These are phyloP conservation scores for Sugiyamaella japonica DNA, from an alignment of 1,139 yeast species.

Conservation along the genomic window DNA sequence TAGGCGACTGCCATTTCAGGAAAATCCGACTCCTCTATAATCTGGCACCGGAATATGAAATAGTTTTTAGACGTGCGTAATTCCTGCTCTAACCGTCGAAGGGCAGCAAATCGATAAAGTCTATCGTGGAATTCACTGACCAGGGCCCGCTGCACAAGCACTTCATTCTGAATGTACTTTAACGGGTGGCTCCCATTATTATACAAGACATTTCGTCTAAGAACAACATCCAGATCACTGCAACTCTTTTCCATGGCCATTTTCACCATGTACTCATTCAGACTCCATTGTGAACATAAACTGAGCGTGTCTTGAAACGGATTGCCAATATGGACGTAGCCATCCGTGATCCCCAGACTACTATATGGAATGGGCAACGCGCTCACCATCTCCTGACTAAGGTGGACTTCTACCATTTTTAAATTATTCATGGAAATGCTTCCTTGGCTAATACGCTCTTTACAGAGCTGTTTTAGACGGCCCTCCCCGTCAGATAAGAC, in stretches of 20 bases:
- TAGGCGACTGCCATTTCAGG: constrained; percentile 33
- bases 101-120: constrained; percentile 25
- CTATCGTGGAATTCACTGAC: constrained; percentile 20
- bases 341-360: constrained; percentile 30
- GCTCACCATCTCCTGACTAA: constrained; percentile 17
- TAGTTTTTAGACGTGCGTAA: constrained; percentile 24
- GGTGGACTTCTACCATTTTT: constrained; percentile 13
- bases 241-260: neutral
- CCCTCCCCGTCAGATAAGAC: neutral
- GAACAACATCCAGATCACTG: neutral
- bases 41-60: constrained; percentile 33
- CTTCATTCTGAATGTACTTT: neutral
- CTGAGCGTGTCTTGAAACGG: constrained; percentile 30
- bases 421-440: constrained; percentile 1
- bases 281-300: constrained; percentile 27
- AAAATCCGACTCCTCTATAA: constrained; percentile 26
- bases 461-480: neutral
- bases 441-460: constrained; percentile 10
- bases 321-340: constrained; percentile 29
- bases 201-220: neutral
- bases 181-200: neutral
- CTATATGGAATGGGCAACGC: constrained; percentile 22
- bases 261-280: constrained; percentile 11
- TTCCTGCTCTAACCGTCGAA: constrained; percentile 29
- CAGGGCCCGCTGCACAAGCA: constrained; percentile 18